Conservation (phyloP, 495 filamentous ascomycete species). For the Penicillium goetzii region DNA sequence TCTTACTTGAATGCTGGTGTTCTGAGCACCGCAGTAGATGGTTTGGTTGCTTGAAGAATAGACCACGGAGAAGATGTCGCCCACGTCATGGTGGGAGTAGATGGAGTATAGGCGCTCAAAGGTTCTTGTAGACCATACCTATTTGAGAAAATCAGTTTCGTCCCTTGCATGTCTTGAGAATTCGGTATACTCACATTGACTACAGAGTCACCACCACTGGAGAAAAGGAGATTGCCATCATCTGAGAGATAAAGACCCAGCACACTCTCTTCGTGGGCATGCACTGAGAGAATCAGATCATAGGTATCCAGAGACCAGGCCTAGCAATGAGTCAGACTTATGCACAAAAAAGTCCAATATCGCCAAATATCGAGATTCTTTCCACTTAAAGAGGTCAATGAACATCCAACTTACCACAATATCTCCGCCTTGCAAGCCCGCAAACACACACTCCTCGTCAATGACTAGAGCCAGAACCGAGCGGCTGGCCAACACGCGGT, state of each 20-base stretch:
- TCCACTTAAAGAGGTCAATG: not conserved
- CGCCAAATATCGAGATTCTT: not conserved
- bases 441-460: conserved; percentile 58
- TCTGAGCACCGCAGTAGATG: conserved; percentile 91
- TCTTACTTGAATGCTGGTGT: conserved; percentile 81
- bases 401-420: conserved; percentile 62
- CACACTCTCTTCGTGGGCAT: conserved; percentile 88
- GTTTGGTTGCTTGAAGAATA: conserved; percentile 80
- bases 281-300: conserved; percentile 72
- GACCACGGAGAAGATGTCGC: conserved; percentile 90
- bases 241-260: conserved; percentile 79
- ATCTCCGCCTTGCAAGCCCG: conserved; percentile 89
- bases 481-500: conserved; percentile 50
- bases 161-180: not conserved
- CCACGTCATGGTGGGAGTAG: conserved; percentile 91
- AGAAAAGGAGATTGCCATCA: conserved; percentile 79
- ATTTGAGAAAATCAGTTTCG: conserved; percentile 18
- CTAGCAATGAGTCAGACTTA: conserved; percentile 37
- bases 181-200: conserved; percentile 67
- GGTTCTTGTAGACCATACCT: conserved; percentile 69
- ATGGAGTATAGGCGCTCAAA: conserved; percentile 80
- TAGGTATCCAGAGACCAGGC: conserved; percentile 88
- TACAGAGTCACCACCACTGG: conserved; percentile 90
- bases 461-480: conserved; percentile 53
- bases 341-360: not conserved